These are phyloP conservation scores for Apostasia shenzhenica DNA, from an alignment of 106 monocot species.

Conservation along the genomic window DNA sequence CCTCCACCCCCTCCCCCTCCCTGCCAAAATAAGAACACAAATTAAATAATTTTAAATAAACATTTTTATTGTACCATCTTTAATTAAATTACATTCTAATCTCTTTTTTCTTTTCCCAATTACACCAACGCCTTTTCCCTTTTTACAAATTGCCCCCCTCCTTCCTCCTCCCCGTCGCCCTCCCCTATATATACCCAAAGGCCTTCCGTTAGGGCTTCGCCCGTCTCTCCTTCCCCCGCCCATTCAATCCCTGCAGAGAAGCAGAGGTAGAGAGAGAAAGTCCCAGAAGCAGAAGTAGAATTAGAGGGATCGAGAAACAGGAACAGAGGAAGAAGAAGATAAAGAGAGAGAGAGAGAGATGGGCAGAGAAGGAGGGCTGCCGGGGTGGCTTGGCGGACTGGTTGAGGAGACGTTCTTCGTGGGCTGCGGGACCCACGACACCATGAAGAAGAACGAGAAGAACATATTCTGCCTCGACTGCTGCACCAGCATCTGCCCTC, in stretches of 20 bases:
- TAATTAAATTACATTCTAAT: neutral
- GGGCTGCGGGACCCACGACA: slow-evolving; percentile 32
- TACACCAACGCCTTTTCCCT: too few relatives aligned
- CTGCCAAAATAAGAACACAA: neutral
- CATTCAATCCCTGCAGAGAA: neutral
- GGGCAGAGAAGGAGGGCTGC: slow-evolving; percentile 9
- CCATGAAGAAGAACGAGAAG: slow-evolving; percentile 66
- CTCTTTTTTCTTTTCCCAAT: neutral
- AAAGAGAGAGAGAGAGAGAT: slow-evolving; percentile 14
- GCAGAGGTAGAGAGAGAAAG: neutral
- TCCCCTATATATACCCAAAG: slow-evolving; percentile 11
- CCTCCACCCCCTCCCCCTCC: neutral
- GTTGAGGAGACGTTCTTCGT: slow-evolving; percentile 54
- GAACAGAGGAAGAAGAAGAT: neutral
- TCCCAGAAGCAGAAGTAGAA: neutral
- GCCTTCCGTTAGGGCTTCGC: slow-evolving; percentile 7
- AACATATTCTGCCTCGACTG: slow-evolving; percentile 69
- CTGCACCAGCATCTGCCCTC: slow-evolving; percentile 59
- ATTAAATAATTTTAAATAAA: neutral
- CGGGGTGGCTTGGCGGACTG: slow-evolving; percentile 48
- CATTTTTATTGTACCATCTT: neutral
- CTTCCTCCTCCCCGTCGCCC: neutral
- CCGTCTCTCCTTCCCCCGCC: neutral
- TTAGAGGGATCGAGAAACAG: slow-evolving; percentile 7
- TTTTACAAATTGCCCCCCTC: neutral